Percentiles rank a stretch among this genome's conserved stretches.
phyloP scores from a whole-genome alignment of 306 rosid species.

The Biancaea sappan region DNA sequence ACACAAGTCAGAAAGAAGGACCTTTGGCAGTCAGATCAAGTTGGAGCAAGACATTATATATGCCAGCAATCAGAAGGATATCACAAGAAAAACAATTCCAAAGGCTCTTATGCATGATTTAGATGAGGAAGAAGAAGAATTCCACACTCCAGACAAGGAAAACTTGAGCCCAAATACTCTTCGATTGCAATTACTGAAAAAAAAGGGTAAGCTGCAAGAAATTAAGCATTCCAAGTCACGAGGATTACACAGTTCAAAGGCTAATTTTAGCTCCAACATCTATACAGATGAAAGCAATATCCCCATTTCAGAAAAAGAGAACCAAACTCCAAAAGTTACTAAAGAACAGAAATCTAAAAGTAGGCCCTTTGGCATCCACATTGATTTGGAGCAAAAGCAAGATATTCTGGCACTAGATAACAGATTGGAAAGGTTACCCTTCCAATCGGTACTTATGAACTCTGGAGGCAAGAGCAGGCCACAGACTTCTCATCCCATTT shows the following conservation, averaged over 20 bases:
- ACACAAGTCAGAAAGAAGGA: conserved; percentile 39
- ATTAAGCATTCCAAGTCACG: conserved; percentile 41
- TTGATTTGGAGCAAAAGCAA: conserved; percentile 38
- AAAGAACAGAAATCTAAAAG: conserved; percentile 43
- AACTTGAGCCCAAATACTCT: conserved; percentile 62
- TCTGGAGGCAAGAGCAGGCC: conserved; percentile 40
- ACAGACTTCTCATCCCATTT: conserved; percentile 34
- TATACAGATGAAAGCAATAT: conserved; percentile 39
- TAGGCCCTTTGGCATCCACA: conserved; percentile 36
- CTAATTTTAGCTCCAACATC: conserved; percentile 34
- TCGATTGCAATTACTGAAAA: conserved; percentile 45
- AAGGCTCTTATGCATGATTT: conserved; percentile 30
- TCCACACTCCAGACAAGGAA: conserved; percentile 66
- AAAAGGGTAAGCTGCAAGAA: conserved; percentile 50
- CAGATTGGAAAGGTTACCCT: conserved; percentile 54
- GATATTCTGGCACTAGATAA: conserved; percentile 36
- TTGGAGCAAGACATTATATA: conserved; percentile 31
- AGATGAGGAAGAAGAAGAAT: conserved; percentile 59
- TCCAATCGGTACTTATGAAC: conserved; percentile 48
- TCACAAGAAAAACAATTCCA: neutral
- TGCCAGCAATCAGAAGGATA: conserved; percentile 19
- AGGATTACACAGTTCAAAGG: conserved; percentile 39
- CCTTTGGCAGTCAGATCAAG: conserved; percentile 41
- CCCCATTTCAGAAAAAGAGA: conserved; percentile 49
- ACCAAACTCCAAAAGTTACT: conserved; percentile 44